phyloP scores from a whole-genome alignment of 768 basidiomycete genomes.

The Brasilioporus rufonigricans region DNA sequence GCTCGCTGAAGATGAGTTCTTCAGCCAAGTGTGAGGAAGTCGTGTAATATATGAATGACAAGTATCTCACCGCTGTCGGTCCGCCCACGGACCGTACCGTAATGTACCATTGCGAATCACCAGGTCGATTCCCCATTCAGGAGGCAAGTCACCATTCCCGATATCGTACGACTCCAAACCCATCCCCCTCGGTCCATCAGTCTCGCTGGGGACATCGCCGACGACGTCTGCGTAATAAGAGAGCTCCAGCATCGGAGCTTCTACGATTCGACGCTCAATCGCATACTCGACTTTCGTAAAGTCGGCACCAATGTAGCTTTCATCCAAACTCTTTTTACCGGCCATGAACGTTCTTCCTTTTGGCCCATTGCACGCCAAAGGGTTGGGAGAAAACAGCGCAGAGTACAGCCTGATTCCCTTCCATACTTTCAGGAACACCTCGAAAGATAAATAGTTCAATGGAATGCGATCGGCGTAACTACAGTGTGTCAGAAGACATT shows the following conservation, averaged over 20 bases:
- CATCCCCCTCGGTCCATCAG: conserved; percentile 28
- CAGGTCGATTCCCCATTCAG: conserved; percentile 93
- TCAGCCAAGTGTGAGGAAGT: conserved; percentile 3
- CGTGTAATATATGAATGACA: not conserved
- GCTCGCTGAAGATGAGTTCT: conserved; percentile 74
- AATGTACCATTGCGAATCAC: conserved; percentile 72
- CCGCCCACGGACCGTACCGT: conserved; percentile 95
- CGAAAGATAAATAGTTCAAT: conserved; percentile 38
- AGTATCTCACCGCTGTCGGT: conserved; percentile 72
- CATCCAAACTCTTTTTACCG: conserved; percentile 40
- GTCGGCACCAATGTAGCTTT: conserved; percentile 56
- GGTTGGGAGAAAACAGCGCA: conserved; percentile 29
- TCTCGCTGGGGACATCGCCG: conserved; percentile 61
- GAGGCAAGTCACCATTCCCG: conserved; percentile 83
- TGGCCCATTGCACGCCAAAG: not conserved
- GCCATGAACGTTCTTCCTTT: conserved; percentile 1
- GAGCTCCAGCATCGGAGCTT: conserved; percentile 73
- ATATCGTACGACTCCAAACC: conserved; percentile 58
- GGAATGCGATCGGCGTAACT: conserved; percentile 29
- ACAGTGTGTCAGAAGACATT: conserved; percentile 6
- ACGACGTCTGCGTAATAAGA: conserved; percentile 86
- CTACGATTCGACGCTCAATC: conserved; percentile 78
- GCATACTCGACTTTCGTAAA: conserved; percentile 76
- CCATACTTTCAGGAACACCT: conserved; percentile 52
- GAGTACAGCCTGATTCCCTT: conserved; percentile 46